Evolutionary conservation across 2,329 filamentous ascomycete species (phyloP), one percentile per base, ranked within the genome.

Genomic region (Dendryphion nanum): DNA sequence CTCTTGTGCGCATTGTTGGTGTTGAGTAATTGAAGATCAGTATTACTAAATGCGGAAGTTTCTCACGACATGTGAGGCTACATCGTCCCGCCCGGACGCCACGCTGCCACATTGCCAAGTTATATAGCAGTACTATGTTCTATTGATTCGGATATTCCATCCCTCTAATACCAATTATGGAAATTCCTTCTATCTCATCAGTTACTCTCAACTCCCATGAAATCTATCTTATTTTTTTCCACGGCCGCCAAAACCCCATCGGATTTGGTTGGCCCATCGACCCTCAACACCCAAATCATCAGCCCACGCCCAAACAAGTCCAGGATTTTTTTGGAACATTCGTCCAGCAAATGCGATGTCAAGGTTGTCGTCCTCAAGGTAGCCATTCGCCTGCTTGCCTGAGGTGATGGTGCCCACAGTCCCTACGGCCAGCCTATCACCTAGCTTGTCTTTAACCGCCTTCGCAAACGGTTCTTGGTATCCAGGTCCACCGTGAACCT

Each of bases 271-370:
- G 1, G 89, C 79, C 78, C 83, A 84, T 51, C 83, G 72, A 4
- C 90, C 79, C 41, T 80, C 70, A 3, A 90, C 81, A 7, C 79
- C 81, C 20, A 95, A 70, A 48, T 89, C 78, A 44, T 86, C 77
- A 0, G 87, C 89, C 45, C 79, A 83, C 21, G 78, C 75, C 66
- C 88, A 80, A 6, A 89, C 84, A 59, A 89, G 81, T 41, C 86
- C 82, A 0, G 89, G 86, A 57, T 95, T 88, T 61, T 88, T 81
- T 68, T 94, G 74, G 66, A 93, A 93, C 56, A 85, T 83, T 39
- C 88, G 75, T 0, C 79, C 90, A 1, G 85, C 74, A 14, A 91
- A 74, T 0, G 84, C 81, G n/a, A 90, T 64, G 58, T 96, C 89
- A 41, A 82, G 53, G 6, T 39, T 37, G 4, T 48, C 64, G 6